Base-by-base conservation (phyloP, 495 filamentous ascomycete genomes). In the Lasiosphaeria hispida region DNA sequence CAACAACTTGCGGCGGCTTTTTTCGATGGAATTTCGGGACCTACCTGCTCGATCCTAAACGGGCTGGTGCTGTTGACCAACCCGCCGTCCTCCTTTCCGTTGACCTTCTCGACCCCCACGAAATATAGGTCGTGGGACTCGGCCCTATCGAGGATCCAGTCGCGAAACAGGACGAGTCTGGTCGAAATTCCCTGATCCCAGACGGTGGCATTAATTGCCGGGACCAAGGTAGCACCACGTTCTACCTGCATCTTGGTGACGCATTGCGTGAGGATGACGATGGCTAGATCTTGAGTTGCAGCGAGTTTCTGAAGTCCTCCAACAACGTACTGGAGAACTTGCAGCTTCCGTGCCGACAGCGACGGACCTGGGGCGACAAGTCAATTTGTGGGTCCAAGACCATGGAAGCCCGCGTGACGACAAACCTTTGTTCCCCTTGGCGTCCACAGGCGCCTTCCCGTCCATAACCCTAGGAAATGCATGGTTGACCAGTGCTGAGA, bases 131-230 rank as follows among this genome's bases (percentile, higher is more conserved):
- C 61, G 11, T 59, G 66, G 8, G 70, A 51, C n/a, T 62, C 56
- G 33, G 63, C 56, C 15, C 50, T 63, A 51, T 61, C 60, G 39
- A 65, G 60, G 39, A 63, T 52, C 77, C 81, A 85, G 75, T 91
- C 88, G 49, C 85, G 75, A 68, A 89, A 93, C 42, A 95, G 63
- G 35, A 85, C 84, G 52, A 95, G 71, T 40, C 88, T 74, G 47
- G 81, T 86, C 59, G 79, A 80, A 4, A 94, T 73, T 34, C 79
- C 81, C 38, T 74, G 81, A 37, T 92, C 90, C 90, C 90, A 94
- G 6, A 84, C 78, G 17, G 80, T 80, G 53, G 75, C 70, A 48
- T 85, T 85, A 56, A 94, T 71, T 30, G 86, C 80, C 4, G 91
- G 89, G 53, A 83, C 75, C n/a, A 96, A 76, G n/a, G 85, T 81